A percentile compares a stretch with the other conserved stretches of the same genome.
These are phyloP conservation scores for Bertia moriformis DNA, from an alignment of 2,329 filamentous ascomycete species.

Conservation along the genomic window DNA sequence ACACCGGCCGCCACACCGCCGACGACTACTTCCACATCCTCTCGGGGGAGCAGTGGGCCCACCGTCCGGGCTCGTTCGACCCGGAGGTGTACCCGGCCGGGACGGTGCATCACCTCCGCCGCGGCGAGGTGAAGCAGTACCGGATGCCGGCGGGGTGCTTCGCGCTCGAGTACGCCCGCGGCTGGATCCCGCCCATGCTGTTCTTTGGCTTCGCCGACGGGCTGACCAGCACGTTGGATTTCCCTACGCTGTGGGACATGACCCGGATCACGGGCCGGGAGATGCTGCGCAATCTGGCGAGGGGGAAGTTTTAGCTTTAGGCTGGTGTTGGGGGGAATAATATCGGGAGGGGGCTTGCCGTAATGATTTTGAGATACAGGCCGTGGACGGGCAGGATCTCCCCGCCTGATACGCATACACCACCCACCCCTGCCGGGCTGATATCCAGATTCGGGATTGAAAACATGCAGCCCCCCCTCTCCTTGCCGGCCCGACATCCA, in stretches of 20 bases:
- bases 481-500: too few relatives aligned
- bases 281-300: slow-evolving; percentile 60
- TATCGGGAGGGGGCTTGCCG: too few relatives aligned
- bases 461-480: too few relatives aligned
- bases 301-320: slow-evolving; percentile 65
- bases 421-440: too few relatives aligned
- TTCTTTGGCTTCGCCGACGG: slow-evolving; percentile 78
- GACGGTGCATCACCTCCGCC: slow-evolving; percentile 54
- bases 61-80: slow-evolving; percentile 51
- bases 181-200: slow-evolving; percentile 88
- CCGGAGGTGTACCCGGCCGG: slow-evolving; percentile 58
- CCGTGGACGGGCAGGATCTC: too few relatives aligned
- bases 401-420: too few relatives aligned
- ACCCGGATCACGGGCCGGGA: slow-evolving; percentile 56
- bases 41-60: slow-evolving; percentile 61
- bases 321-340: too few relatives aligned
- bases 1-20: slow-evolving; percentile 75
- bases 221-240: slow-evolving; percentile 66
- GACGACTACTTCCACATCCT: slow-evolving; percentile 95
- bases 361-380: too few relatives aligned
- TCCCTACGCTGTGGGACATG: slow-evolving; percentile 72
- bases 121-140: slow-evolving; percentile 69
- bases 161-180: slow-evolving; percentile 69
- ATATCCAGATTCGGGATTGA: too few relatives aligned
- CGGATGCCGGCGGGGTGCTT: slow-evolving; percentile 65